A percentile compares a stretch with the other conserved stretches of the same genome.
Conservation (phyloP, 2,329 filamentous ascomycete species). For the Trichoderma sp. region DNA sequence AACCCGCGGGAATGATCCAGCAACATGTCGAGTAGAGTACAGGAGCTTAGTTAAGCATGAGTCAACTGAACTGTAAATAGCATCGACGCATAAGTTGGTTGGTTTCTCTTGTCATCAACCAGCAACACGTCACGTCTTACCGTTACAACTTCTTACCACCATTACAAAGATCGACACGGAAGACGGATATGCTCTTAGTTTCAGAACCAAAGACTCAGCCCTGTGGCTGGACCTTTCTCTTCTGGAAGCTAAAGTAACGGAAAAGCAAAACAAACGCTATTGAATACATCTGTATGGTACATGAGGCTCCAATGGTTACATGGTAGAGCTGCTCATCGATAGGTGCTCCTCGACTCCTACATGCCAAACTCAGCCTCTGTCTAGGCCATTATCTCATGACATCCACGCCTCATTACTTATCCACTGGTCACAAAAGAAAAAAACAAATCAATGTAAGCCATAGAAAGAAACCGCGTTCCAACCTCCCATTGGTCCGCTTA, state of each 20-base stretch:
- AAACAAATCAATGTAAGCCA: neutral
- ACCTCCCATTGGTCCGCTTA: neutral
- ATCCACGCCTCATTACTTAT: neutral
- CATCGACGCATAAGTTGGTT: neutral
- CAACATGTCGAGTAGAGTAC: neutral
- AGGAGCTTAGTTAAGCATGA: neutral
- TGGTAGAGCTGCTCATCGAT: neutral
- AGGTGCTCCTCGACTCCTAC: neutral
- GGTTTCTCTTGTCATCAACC: neutral
- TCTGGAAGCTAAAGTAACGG: neutral
- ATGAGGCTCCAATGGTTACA: conserved; percentile 13
- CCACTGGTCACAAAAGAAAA: conserved; percentile 27
- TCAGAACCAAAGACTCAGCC: neutral
- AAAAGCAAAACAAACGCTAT: conserved; percentile 1
- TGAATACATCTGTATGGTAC: conserved; percentile 14
- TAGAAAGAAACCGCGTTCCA: neutral
- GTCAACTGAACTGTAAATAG: neutral
- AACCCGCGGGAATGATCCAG: neutral
- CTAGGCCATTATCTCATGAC: neutral
- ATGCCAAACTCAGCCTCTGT: neutral
- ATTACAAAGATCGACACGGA: neutral
- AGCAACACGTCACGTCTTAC: neutral
- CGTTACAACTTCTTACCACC: neutral
- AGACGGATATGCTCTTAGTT: neutral
- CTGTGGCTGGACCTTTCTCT: neutral